Percentiles rank a stretch among this genome's conserved stretches.
phyloP scores from a whole-genome alignment of 768 basidiomycete genomes.

The Lyophyllum atratum region DNA sequence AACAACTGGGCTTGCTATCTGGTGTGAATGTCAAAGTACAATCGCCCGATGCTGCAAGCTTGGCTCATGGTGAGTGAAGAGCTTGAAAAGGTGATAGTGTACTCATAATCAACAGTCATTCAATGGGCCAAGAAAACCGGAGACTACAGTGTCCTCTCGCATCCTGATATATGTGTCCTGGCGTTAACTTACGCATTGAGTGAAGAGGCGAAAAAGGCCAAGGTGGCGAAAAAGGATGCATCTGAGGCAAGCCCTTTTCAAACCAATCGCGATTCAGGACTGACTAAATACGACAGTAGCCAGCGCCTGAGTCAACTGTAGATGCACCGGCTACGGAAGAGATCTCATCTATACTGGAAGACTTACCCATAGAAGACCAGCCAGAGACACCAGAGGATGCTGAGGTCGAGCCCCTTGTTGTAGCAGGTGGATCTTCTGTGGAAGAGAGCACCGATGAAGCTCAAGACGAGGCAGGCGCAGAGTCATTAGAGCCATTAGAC shows the following conservation, averaged over 20 bases:
- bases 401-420: neutral
- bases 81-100: neutral
- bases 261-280: slow-evolving; percentile 1
- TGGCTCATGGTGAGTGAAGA: slow-evolving; percentile 56
- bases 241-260: slow-evolving; percentile 24
- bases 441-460: slow-evolving; percentile 17
- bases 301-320: slow-evolving; percentile 1
- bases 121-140: slow-evolving; percentile 94
- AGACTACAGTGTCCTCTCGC: slow-evolving; percentile 90
- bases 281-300: slow-evolving; percentile 35
- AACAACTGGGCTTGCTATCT: slow-evolving; percentile 71
- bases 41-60: slow-evolving; percentile 67
- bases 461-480: slow-evolving; percentile 20
- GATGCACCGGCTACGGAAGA: slow-evolving; percentile 11
- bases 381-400: slow-evolving; percentile 9
- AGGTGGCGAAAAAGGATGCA: slow-evolving; percentile 25
- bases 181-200: slow-evolving; percentile 86
- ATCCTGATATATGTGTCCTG: slow-evolving; percentile 87
- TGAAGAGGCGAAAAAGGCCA: slow-evolving; percentile 46
- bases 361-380: slow-evolving; percentile 16
- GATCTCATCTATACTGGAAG: slow-evolving; percentile 16
- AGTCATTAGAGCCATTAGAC: slow-evolving; percentile 40
- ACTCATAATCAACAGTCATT: slow-evolving; percentile 56
- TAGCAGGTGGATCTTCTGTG: slow-evolving; percentile 4
- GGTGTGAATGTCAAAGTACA: slow-evolving; percentile 75